A percentile compares a stretch with the other conserved stretches of the same genome.
phyloP scores from a whole-genome alignment of 768 basidiomycete genomes.

The Collybia sp. region DNA sequence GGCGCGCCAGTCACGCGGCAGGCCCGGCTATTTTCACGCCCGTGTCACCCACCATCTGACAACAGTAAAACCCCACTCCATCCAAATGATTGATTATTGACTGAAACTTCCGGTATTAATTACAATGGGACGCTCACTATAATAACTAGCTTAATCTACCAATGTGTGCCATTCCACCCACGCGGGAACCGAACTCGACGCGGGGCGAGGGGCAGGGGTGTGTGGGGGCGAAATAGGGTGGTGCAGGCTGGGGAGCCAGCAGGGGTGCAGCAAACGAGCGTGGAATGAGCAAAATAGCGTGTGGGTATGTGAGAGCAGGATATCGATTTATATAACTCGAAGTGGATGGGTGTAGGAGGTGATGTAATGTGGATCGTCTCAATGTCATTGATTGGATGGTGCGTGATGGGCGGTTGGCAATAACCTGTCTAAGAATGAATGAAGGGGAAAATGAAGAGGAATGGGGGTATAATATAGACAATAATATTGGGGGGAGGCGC shows the following conservation, averaged over 20 bases:
- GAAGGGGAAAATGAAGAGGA: background rate
- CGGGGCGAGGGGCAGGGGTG: background rate
- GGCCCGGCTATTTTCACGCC: too few species aligned
- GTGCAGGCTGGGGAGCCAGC: background rate
- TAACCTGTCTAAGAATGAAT: background rate
- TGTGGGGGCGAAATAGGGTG: background rate
- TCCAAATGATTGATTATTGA: too few species aligned
- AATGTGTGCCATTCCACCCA: background rate
- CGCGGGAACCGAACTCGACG: background rate
- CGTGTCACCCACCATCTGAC: too few species aligned
- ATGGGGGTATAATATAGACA: background rate
- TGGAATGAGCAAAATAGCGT: background rate
- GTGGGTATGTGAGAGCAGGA: background rate
- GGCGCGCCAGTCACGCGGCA: too few species aligned
- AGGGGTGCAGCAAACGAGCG: too few species aligned
- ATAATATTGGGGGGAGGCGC: background rate
- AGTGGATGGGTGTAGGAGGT: background rate
- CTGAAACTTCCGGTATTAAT: background rate
- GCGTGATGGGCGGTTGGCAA: background rate
- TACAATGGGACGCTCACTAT: constrained; percentile 3
- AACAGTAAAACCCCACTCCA: too few species aligned
- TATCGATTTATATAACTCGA: background rate
- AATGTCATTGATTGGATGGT: background rate
- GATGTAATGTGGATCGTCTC: background rate
- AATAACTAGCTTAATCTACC: constrained; percentile 6